phyloP scores from a whole-genome alignment of 2,329 filamentous ascomycete species.

The Aspergillus sclerotialis region DNA sequence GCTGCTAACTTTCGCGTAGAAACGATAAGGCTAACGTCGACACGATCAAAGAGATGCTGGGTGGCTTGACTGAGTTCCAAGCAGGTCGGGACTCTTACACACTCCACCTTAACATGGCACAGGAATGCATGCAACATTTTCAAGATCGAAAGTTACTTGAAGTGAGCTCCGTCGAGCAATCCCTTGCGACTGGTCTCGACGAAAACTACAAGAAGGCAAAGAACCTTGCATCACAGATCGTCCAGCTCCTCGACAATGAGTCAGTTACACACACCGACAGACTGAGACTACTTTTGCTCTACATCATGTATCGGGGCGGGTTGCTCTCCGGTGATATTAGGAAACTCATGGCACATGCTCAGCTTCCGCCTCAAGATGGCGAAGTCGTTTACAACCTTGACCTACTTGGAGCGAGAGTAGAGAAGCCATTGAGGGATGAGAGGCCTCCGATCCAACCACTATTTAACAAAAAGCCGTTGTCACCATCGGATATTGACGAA shows the following conservation, averaged over 20 bases:
- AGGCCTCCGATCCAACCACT: constrained; percentile 59
- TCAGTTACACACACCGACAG: constrained; percentile 65
- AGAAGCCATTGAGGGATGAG: constrained; percentile 69
- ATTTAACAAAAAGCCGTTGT: constrained; percentile 60
- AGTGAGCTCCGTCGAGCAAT: constrained; percentile 82
- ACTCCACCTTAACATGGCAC: constrained; percentile 90
- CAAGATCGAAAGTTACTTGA: constrained; percentile 78
- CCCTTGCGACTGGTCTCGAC: constrained; percentile 82
- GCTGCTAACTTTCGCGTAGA: constrained; percentile 23
- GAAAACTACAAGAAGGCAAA: constrained; percentile 90
- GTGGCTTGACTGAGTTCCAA: constrained; percentile 86
- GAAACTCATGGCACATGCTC: constrained; percentile 75
- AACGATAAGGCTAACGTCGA: constrained; percentile 70
- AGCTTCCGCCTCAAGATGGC: constrained; percentile 66
- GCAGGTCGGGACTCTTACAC: constrained; percentile 94
- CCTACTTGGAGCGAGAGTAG: constrained; percentile 68
- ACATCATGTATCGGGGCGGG: constrained; percentile 78
- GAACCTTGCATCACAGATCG: constrained; percentile 76
- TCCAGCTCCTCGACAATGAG: constrained; percentile 82
- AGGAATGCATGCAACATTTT: constrained; percentile 94
- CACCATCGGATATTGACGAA: constrained; percentile 59
- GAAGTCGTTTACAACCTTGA: constrained; percentile 69
- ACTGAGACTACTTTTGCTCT: constrained; percentile 76
- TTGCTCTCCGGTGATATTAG: constrained; percentile 76
- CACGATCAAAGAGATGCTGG: constrained; percentile 95